Base-by-base conservation (phyloP, 2,329 filamentous ascomycete species). In the Pyrenophora teres region DNA sequence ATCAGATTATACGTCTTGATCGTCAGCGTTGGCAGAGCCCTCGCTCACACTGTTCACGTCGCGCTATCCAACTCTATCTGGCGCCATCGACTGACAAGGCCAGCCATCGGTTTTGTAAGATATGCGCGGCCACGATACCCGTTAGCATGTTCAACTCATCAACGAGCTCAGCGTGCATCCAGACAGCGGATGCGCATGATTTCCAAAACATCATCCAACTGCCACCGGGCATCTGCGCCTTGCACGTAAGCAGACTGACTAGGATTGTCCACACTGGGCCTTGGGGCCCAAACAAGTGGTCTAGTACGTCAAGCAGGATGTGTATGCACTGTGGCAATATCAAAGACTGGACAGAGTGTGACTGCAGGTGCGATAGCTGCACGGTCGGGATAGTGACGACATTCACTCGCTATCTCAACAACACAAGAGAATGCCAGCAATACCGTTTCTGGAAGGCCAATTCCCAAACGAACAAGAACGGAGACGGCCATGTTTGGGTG, bases 271-370 rank as follows among this genome's bases (percentile, higher is more conserved):
- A 47, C 13, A 68, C 67, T 0, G 56, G 40, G 7, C 10, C 49
- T n/a, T 46, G 52, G 3, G 62, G 62, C 2, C 60, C 49, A n/a
- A 70, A 70, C 19, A 59, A 63, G 40, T 75, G 72, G 72, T 47
- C 58, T 23, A 64, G 59, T 41, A 47, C 44, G 9, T 53, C 53
- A 23, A 50, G 60, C 35, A 44, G 56, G 4, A 68, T 74, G 59
- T 75, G 73, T 46, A 69, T 72, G 59, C 71, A 74, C 45, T 71
- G 70, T 46, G 69, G 70, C 13, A 50, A 50, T 3, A 59, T 74
- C n/a, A 46, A 61, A 19, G 59, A 40, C 1, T 71, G 67, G 68
- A 16, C 37, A 2, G 44, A 50, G 15, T 74, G 71, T 50, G 40
- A 41, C 15, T 73, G 64, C 52, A 41, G 40, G 1, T 74, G 73